These are phyloP conservation scores for Talaromyces sp. DNA, from an alignment of 2,329 filamentous ascomycete genomes.

Conservation along the genomic window DNA sequence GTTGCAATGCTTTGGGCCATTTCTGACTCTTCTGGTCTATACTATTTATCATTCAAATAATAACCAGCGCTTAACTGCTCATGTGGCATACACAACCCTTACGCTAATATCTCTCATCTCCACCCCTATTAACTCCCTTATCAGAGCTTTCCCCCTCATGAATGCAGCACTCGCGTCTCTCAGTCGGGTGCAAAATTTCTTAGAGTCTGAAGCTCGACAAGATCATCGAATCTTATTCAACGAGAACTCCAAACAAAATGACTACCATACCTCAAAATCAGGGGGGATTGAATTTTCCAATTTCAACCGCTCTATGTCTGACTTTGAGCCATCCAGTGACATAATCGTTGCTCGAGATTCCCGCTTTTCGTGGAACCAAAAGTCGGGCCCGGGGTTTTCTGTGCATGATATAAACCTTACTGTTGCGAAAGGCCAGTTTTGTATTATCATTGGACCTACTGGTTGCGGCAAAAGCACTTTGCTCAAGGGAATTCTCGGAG, in stretches of 20 bases:
- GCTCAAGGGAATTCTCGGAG: conserved; percentile 1
- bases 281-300: neutral
- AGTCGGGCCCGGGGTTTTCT: neutral
- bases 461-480: conserved; percentile 3
- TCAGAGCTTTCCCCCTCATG: conserved; percentile 7
- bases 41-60: neutral
- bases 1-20: neutral
- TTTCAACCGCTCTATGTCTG: neutral
- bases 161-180: conserved; percentile 9
- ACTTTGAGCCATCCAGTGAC: neutral
- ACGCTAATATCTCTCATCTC: conserved; percentile 12
- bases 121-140: conserved; percentile 4
- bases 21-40: neutral
- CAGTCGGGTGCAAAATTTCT: conserved; percentile 8
- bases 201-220: conserved; percentile 2
- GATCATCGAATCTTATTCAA: conserved; percentile 2
- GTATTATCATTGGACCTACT: conserved; percentile 1
- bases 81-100: conserved; percentile 15
- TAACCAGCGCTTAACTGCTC: neutral
- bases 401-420: neutral
- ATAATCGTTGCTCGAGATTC: neutral
- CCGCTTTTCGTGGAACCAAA: neutral
- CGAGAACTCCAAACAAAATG: neutral
- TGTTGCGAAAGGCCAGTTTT: neutral
- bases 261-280: neutral